Conservation (phyloP, 768 basidiomycete species). For the Coprinopsis marcescibilis region DNA sequence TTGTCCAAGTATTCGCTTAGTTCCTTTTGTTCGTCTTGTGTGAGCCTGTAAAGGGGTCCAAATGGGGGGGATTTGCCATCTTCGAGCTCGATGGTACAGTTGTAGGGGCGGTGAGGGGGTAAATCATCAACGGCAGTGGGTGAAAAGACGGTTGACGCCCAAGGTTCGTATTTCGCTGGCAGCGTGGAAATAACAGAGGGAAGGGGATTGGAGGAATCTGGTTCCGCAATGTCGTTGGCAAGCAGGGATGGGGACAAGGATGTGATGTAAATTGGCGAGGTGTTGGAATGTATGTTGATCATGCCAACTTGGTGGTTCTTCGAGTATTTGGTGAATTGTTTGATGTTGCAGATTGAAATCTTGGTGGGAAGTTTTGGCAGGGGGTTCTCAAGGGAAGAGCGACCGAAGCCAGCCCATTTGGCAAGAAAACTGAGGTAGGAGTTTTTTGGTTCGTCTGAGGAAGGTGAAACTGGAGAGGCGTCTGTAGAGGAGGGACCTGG, state of each 20-base stretch:
- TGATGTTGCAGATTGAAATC: constrained; percentile 13
- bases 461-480: constrained; percentile 2
- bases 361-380: constrained; percentile 10
- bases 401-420: constrained; percentile 17
- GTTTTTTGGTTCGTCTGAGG: neutral
- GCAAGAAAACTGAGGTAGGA: constrained; percentile 11
- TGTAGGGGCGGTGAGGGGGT: constrained; percentile 7
- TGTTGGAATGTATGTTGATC: constrained; percentile 8
- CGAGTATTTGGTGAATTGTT: constrained; percentile 17
- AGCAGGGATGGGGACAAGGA: constrained; percentile 9
- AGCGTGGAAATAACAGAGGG: constrained; percentile 2
- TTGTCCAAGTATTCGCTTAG: constrained; percentile 30
- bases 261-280: constrained; percentile 14
- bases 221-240: neutral
- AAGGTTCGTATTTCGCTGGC: constrained; percentile 2
- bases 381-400: constrained; percentile 13
- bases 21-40: constrained; percentile 24
- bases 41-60: constrained; percentile 13
- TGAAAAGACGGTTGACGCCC: constrained; percentile 5
- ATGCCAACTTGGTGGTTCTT: constrained; percentile 11
- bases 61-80: constrained; percentile 12
- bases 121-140: constrained; percentile 3
- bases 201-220: constrained; percentile 3
- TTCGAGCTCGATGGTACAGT: constrained; percentile 11
- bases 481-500: constrained; percentile 8